Evolutionary conservation across 495 filamentous ascomycete species (phyloP).

Genomic region (Penicillium lividum): DNA sequence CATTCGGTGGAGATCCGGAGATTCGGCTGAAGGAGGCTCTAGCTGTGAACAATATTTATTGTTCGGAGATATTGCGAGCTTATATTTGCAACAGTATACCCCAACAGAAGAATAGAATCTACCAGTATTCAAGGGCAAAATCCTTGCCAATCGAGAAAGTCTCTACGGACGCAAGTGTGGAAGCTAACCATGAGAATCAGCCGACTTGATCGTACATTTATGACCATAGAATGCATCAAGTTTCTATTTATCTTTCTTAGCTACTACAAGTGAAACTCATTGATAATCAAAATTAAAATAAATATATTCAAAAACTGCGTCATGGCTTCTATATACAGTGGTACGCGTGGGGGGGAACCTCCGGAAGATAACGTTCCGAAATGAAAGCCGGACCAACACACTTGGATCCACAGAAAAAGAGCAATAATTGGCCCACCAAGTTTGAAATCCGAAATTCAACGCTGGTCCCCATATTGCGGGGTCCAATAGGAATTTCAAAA

Average conservation of each 20-base stretch:
- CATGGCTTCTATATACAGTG: background rate
- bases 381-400: background rate
- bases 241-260: background rate
- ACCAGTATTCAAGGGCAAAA: too few species aligned
- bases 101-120: too few species aligned
- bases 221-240: background rate
- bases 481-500: conserved; percentile 4
- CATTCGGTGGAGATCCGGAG: background rate
- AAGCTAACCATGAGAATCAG: background rate
- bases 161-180: too few species aligned
- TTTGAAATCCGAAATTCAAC: background rate
- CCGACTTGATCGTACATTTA: background rate
- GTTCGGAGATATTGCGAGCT: background rate
- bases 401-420: background rate
- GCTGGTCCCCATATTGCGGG: conserved; percentile 6
- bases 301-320: background rate
- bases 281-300: background rate
- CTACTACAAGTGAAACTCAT: too few species aligned
- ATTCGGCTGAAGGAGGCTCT: background rate
- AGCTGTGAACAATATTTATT: background rate
- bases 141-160: too few species aligned
- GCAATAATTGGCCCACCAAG: background rate
- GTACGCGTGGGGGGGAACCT: background rate
- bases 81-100: too few species aligned
- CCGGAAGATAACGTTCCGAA: conserved; percentile 5